phyloP scores from a whole-genome alignment of 176 grass and related monocot genomes.

The Oryza officinalis region DNA sequence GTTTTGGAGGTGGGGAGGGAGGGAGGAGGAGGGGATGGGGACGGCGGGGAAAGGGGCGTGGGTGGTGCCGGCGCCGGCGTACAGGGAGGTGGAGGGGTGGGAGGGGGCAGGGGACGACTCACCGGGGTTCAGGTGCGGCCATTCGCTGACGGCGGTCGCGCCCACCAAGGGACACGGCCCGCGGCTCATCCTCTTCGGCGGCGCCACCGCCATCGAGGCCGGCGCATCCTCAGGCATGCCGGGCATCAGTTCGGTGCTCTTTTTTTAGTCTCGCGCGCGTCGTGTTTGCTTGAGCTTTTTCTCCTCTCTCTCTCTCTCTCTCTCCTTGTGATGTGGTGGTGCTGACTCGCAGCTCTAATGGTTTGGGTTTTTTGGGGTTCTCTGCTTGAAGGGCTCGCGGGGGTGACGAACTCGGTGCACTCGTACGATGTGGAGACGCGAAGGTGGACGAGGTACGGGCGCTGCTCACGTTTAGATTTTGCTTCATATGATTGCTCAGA shows the following conservation, averaged over 20 bases:
- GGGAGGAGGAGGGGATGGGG: conserved; percentile 38
- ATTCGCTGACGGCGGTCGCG: conserved; percentile 84
- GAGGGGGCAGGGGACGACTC: conserved; percentile 71
- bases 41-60: conserved; percentile 64
- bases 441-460: conserved; percentile 71
- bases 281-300: neutral
- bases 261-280: neutral
- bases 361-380: neutral
- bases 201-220: conserved; percentile 90
- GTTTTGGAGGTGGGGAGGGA: neutral
- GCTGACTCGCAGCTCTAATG: no score
- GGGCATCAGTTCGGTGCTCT: conserved; percentile 74
- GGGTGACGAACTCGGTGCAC: conserved; percentile 96
- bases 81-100: conserved; percentile 58
- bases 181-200: conserved; percentile 96
- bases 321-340: neutral
- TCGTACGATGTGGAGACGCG: conserved; percentile 77
- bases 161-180: conserved; percentile 83
- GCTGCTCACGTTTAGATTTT: neutral
- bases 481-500: neutral
- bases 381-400: conserved; percentile 67
- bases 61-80: conserved; percentile 73
- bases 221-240: conserved; percentile 60
- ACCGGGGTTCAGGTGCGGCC: conserved; percentile 72
- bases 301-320: neutral